phyloP scores from a whole-genome alignment of 805 yeast genomes.

The Candida patagonica region DNA sequence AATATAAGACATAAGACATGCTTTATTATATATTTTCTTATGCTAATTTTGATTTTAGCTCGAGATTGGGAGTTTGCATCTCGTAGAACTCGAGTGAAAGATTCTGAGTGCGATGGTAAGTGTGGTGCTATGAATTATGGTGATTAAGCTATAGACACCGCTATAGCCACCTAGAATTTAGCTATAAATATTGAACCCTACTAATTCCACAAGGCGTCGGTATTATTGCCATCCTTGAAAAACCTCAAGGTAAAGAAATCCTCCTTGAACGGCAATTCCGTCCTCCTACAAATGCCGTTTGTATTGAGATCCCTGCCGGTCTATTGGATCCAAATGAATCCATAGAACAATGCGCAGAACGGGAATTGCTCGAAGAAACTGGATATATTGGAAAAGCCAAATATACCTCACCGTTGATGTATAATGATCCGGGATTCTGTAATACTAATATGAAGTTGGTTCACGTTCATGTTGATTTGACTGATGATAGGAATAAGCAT shows the following conservation, averaged over 20 bases:
- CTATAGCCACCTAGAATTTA: not conserved
- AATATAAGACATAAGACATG: not conserved
- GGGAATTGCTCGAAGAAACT: slow-evolving; percentile 88
- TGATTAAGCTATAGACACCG: not conserved
- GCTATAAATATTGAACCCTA: not conserved
- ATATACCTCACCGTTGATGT: slow-evolving; percentile 40
- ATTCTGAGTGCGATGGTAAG: slow-evolving; percentile 60
- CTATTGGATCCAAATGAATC: slow-evolving; percentile 77
- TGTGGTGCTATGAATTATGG: not conserved
- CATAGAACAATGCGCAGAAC: slow-evolving; percentile 67
- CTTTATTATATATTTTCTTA: not conserved
- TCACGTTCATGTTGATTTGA: slow-evolving; percentile 65
- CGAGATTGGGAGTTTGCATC: slow-evolving; percentile 91
- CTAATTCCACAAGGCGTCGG: slow-evolving; percentile 45
- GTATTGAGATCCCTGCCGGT: slow-evolving; percentile 95
- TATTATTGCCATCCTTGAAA: slow-evolving; percentile 61
- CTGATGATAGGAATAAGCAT: slow-evolving; percentile 50
- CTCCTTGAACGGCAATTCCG: slow-evolving; percentile 84
- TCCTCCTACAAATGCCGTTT: slow-evolving; percentile 83
- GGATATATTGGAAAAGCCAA: slow-evolving; percentile 70
- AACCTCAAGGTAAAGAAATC: slow-evolving; percentile 40
- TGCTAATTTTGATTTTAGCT: slow-evolving; percentile 12
- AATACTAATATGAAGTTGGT: slow-evolving; percentile 81
- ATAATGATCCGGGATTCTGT: slow-evolving; percentile 75
- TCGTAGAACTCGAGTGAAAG: slow-evolving; percentile 59